phyloP scores from a whole-genome alignment of 2,329 filamentous ascomycete species.

The Colletotrichum eremochloae region DNA sequence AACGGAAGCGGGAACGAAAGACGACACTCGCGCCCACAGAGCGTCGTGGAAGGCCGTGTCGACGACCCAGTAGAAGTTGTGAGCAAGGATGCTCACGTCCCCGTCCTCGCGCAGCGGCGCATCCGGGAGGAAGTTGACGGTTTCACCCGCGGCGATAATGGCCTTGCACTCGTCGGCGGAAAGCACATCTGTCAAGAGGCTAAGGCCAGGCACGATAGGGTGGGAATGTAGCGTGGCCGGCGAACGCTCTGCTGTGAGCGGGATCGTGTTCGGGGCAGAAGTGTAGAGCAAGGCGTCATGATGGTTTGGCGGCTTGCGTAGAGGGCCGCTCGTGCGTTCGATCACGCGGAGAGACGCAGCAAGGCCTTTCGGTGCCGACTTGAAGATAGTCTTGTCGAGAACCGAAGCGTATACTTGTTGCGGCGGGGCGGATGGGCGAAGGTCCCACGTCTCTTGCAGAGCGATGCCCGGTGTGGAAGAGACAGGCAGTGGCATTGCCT shows the following conservation, averaged over 20 bases:
- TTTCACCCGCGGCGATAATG: constrained; percentile 76
- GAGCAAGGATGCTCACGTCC: constrained; percentile 74
- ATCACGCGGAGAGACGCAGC: constrained; percentile 66
- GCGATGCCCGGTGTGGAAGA: constrained; percentile 60
- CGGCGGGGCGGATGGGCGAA: constrained; percentile 59
- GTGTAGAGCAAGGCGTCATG: constrained; percentile 76
- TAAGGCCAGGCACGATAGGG: constrained; percentile 72
- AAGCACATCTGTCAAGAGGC: constrained; percentile 71
- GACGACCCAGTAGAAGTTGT: constrained; percentile 82
- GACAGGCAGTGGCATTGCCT: constrained; percentile 44
- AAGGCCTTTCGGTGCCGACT: constrained; percentile 53
- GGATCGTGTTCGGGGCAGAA: constrained; percentile 68
- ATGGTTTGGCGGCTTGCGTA: constrained; percentile 76
- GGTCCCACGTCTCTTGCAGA: constrained; percentile 72
- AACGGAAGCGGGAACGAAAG: constrained; percentile 68
- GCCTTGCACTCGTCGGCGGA: constrained; percentile 72
- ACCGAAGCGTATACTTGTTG: constrained; percentile 69
- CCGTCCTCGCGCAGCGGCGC: constrained; percentile 75
- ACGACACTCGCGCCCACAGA: constrained; percentile 72
- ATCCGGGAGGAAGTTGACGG: constrained; percentile 75
- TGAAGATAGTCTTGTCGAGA: constrained; percentile 67
- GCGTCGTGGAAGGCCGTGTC: constrained; percentile 73
- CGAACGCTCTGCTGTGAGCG: constrained; percentile 59
- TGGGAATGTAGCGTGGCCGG: constrained; percentile 69
- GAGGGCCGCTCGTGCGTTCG: constrained; percentile 70